phyloP scores from a whole-genome alignment of 2,329 filamentous ascomycete genomes.

The Ophiostoma piceae region DNA sequence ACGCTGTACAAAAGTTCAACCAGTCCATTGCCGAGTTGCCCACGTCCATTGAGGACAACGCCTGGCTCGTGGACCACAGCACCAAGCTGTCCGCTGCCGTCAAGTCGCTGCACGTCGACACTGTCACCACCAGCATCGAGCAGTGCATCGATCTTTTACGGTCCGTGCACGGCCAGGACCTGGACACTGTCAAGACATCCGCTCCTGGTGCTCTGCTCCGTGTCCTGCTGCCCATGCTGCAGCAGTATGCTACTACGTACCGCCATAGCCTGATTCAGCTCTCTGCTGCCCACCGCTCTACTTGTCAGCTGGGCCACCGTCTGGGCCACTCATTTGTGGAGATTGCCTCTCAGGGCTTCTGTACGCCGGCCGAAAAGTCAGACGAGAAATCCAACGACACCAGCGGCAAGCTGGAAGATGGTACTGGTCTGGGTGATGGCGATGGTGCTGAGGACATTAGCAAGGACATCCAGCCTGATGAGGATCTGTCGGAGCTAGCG shows the following conservation, averaged over 20 bases:
- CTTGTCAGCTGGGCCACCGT: slow-evolving; percentile 67
- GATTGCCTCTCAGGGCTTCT: slow-evolving; percentile 82
- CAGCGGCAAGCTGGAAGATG: slow-evolving; percentile 76
- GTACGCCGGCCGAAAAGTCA: slow-evolving; percentile 71
- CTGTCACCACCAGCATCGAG: slow-evolving; percentile 45
- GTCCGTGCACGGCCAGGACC: slow-evolving; percentile 23
- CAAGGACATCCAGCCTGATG: slow-evolving; percentile 90
- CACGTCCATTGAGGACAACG: slow-evolving; percentile 52
- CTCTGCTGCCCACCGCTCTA: slow-evolving; percentile 60
- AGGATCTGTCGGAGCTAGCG: slow-evolving; percentile 86
- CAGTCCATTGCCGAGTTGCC: slow-evolving; percentile 52
- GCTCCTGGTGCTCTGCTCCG: slow-evolving; percentile 47
- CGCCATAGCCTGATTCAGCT: slow-evolving; percentile 54
- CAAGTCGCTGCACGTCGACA: slow-evolving; percentile 53
- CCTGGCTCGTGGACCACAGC: slow-evolving; percentile 58
- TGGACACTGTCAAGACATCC: background rate
- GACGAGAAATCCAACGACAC: slow-evolving; percentile 46
- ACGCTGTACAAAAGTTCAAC: slow-evolving; percentile 69
- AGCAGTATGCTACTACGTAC: slow-evolving; percentile 64
- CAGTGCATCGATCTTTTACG: slow-evolving; percentile 38
- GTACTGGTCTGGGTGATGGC: slow-evolving; percentile 90
- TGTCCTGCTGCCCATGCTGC: slow-evolving; percentile 63
- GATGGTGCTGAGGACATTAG: slow-evolving; percentile 96
- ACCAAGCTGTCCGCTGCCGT: slow-evolving; percentile 50
- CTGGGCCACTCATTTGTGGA: slow-evolving; percentile 73